Base-by-base conservation (phyloP, 1,284 basidiomycete species). In the Afroboletus lepidellus region DNA sequence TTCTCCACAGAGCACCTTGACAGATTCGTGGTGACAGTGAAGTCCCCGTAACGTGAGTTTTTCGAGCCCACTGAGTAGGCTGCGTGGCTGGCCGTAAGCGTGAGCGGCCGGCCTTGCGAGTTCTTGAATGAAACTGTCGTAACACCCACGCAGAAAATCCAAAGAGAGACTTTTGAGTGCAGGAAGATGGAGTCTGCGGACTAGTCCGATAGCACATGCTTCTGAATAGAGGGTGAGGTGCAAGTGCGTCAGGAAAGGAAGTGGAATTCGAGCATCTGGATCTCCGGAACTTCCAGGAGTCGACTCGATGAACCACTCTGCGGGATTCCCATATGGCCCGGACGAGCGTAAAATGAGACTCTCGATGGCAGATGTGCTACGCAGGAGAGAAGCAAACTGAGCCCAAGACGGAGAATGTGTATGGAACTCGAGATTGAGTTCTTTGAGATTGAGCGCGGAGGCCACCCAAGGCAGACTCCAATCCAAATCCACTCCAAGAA, bases 401-500 rank as follows among this genome's bases (percentile, higher is more conserved):
- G 61, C 58, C 63, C 76, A 84, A 3, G 76, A 72, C 1, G 83
- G 84, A 9, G 82, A 77, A 16, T 75, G 69, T 8, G 76, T 62
- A 54, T 84, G 83, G 63, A 77, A 85, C 0, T 78, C 76, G 34
- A 88, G 66, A 57, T 82, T 77, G n/a, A 87, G 60, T 13, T 77
- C 73, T n/a, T 58, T 61, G 23, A 87, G 66, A 11, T 56, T 59
- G 20, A 54, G 15, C 64, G 73, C 32, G 57, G 60, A 30, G 78
- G 67, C 41, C 78, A 74, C 24, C 70, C 60, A 11, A 69, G 57
- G 12, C 72, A 76, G 45, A 64, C 64, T 72, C 85, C 85, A 87
- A 50, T 82, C 76, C 24, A 87, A 59, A 50, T 85, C 83, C 2
- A 86, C 80, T 36, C 83, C 85, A 80, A 81, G 85, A n/a, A 87